Conservation (phyloP, 2,329 filamentous ascomycete species). For the Exophiala oligosperma region DNA sequence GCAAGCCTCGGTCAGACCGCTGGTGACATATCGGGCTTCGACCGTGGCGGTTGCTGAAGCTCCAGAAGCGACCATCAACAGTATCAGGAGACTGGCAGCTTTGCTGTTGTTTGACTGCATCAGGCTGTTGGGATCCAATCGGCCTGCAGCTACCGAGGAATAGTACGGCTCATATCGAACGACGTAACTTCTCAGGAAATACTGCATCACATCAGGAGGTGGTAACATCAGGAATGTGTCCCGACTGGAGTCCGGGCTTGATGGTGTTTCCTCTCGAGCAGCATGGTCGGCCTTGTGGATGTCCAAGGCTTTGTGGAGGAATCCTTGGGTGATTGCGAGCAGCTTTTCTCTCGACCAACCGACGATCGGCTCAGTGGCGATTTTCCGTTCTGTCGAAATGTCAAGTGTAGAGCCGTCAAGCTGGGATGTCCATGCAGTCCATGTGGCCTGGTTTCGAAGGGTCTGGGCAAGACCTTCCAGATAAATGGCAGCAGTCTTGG, state of each 20-base stretch:
- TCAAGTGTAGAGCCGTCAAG: constrained; percentile 44
- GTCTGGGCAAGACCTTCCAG: constrained; percentile 54
- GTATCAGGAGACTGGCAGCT: constrained; percentile 63
- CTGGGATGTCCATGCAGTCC: constrained; percentile 54
- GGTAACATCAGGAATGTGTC: constrained; percentile 61
- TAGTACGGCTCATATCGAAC: constrained; percentile 68
- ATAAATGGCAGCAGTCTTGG: constrained; percentile 52
- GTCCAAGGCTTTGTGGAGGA: constrained; percentile 69
- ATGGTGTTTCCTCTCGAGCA: constrained; percentile 24
- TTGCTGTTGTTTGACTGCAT: constrained; percentile 63
- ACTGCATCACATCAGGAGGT: constrained; percentile 65
- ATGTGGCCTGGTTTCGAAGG: constrained; percentile 52
- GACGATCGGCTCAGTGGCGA: constrained; percentile 50
- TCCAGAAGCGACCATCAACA: constrained; percentile 73
- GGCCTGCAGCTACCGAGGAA: constrained; percentile 59
- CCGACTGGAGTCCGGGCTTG: constrained; percentile 53
- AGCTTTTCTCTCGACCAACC: constrained; percentile 65
- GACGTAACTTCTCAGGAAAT: constrained; percentile 66
- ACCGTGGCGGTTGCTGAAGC: constrained; percentile 65
- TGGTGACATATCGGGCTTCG: constrained; percentile 65
- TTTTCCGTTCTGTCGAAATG: constrained; percentile 46
- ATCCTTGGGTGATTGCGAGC: constrained; percentile 69
- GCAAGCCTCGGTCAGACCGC: constrained; percentile 68
- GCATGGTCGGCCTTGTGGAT: constrained; percentile 54
- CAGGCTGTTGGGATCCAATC: constrained; percentile 66